phyloP scores from a whole-genome alignment of 2,329 filamentous ascomycete genomes.

The Epichloe sp. region DNA sequence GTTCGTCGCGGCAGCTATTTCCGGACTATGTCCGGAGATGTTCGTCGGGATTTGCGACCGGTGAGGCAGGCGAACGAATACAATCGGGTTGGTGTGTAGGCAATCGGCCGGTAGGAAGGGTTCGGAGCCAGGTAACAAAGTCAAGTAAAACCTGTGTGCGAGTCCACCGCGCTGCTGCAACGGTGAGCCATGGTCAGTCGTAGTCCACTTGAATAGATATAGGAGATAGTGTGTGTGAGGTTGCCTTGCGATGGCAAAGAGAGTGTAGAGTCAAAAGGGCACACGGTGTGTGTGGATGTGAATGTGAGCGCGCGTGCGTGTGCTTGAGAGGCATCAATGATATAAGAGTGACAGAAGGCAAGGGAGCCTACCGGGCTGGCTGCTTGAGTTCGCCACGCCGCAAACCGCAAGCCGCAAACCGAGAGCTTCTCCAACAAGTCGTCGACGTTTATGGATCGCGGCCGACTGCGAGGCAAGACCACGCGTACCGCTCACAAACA shows the following conservation, averaged over 20 bases:
- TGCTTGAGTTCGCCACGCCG: slow-evolving; percentile 6
- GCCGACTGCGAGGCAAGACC: slow-evolving; percentile 10
- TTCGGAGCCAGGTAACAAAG: not conserved
- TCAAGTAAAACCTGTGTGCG: not conserved
- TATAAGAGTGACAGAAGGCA: slow-evolving; percentile 1
- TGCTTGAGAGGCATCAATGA: not conserved
- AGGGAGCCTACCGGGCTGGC: slow-evolving; percentile 8
- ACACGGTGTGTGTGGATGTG: not conserved
- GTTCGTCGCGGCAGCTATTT: not conserved
- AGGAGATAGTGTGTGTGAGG: not conserved
- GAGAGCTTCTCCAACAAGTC: not conserved
- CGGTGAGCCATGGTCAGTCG: slow-evolving; percentile 10
- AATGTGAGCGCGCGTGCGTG: not conserved
- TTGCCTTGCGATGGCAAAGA: slow-evolving; percentile 1
- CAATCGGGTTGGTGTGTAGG: slow-evolving; percentile 1
- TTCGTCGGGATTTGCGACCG: slow-evolving; percentile 2
- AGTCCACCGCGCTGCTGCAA: not conserved
- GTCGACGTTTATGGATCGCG: slow-evolving; percentile 9
- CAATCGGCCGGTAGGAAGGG: not conserved
- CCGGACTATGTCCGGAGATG: not conserved
- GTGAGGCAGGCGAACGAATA: not conserved
- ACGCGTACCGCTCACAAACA: slow-evolving; percentile 14
- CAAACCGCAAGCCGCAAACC: not conserved
- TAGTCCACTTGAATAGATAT: slow-evolving; percentile 1
- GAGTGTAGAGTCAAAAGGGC: not conserved